These are phyloP conservation scores for Starmerella riodocensis DNA, from an alignment of 805 yeast species.

Conservation along the genomic window DNA sequence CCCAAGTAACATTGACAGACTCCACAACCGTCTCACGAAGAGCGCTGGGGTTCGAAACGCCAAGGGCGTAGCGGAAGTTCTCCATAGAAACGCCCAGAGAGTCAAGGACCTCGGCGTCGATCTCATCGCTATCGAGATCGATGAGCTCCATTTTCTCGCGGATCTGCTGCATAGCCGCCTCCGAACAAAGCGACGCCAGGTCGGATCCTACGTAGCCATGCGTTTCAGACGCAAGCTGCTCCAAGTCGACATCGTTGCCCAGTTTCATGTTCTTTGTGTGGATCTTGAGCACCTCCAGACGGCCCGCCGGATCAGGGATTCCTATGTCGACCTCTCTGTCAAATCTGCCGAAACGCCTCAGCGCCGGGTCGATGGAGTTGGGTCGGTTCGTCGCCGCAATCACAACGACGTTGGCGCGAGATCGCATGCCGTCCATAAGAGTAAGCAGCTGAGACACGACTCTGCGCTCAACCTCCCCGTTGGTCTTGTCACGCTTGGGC, in stretches of 20 bases:
- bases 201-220: conserved; percentile 99
- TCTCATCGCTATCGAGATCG: conserved; percentile 89
- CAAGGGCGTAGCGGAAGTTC: conserved; percentile 92
- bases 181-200: conserved; percentile 96
- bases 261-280: conserved; percentile 98
- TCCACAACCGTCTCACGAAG: conserved; percentile 98
- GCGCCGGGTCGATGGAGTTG: conserved; percentile 73
- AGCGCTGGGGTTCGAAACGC: conserved; percentile 97
- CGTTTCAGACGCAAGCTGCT: conserved; percentile 90
- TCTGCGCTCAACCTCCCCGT: conserved; percentile 98
- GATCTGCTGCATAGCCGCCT: conserved; percentile 99
- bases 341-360: conserved; percentile 74
- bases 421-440: conserved; percentile 99
- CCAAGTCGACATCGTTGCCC: conserved; percentile 88
- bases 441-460: conserved; percentile 96
- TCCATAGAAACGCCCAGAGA: conserved; percentile 98
- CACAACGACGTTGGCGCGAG: conserved; percentile 95
- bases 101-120: conserved; percentile 93
- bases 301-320: conserved; percentile 95
- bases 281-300: conserved; percentile 90
- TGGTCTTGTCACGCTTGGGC: conserved; percentile 98
- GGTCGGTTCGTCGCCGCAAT: conserved; percentile 95
- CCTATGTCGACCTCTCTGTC: conserved; percentile 81
- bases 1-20: conserved; percentile 97
- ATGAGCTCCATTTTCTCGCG: conserved; percentile 98